Evolutionary conservation across 495 filamentous ascomycete species (phyloP).

Genomic region (Hypoxylon rickii): DNA sequence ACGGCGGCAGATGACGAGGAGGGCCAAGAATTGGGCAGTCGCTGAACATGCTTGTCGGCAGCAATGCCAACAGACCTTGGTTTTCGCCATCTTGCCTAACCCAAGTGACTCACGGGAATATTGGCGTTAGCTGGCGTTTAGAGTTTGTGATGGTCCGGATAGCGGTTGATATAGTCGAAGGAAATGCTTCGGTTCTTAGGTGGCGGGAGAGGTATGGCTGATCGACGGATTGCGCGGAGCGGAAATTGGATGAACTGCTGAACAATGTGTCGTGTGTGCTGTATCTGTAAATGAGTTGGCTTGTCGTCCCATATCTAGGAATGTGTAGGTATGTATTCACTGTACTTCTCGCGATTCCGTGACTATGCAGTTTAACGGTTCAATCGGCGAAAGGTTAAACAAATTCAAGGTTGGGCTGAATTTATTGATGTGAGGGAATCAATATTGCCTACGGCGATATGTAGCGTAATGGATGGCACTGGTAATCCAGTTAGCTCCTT

Average conservation of each 20-base stretch:
- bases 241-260: not conserved
- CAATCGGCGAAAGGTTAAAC: too few relatives aligned
- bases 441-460: too few relatives aligned
- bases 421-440: too few relatives aligned
- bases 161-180: not conserved
- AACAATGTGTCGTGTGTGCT: not conserved
- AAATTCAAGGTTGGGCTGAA: too few relatives aligned
- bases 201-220: not conserved
- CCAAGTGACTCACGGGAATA: not conserved
- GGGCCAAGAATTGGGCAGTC: not conserved
- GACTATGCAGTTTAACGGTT: too few relatives aligned
- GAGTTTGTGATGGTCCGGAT: not conserved
- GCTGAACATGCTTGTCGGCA: not conserved
- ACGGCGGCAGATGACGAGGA: not conserved
- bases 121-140: not conserved
- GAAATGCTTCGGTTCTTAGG: not conserved
- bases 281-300: not conserved
- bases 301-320: too few relatives aligned
- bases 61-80: not conserved
- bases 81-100: not conserved
- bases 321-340: too few relatives aligned
- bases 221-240: not conserved
- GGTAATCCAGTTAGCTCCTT: too few relatives aligned
- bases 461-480: too few relatives aligned
- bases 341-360: too few relatives aligned